phyloP scores from a whole-genome alignment of 371 early-diverging fungal genomes.

The Mucor ambiguus region DNA sequence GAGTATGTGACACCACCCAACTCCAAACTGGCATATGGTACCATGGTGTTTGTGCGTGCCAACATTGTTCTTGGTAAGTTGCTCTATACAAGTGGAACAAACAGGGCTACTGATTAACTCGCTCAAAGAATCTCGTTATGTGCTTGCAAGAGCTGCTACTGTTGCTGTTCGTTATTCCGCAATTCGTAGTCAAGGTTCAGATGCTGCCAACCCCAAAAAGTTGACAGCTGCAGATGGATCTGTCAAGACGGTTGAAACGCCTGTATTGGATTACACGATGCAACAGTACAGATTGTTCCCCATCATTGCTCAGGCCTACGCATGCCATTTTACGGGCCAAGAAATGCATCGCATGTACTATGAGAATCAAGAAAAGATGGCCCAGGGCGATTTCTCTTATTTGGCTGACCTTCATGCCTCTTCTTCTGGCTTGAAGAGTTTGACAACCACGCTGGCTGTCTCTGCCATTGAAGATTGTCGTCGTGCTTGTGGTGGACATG shows the following conservation, averaged over 20 bases:
- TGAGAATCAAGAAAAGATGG: conserved; percentile 66
- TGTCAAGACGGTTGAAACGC: conserved; percentile 60
- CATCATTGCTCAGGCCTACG: conserved; percentile 78
- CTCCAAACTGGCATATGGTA: conserved; percentile 79
- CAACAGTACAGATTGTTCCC: conserved; percentile 83
- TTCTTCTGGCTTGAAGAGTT: conserved; percentile 83
- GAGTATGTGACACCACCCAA: conserved; percentile 75
- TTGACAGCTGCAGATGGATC: conserved; percentile 27
- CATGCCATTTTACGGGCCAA: conserved; percentile 76
- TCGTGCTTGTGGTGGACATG: conserved; percentile 88
- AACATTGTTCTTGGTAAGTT: conserved; percentile 51
- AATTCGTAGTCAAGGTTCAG: conserved; percentile 81
- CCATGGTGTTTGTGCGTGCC: conserved; percentile 82
- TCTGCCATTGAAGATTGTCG: conserved; percentile 82
- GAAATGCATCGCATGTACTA: conserved; percentile 71
- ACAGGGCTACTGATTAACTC: no score
- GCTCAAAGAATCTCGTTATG: conserved; percentile 54
- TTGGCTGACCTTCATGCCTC: conserved; percentile 84
- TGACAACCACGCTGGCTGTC: conserved; percentile 73
- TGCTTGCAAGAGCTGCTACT: conserved; percentile 79
- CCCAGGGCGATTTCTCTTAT: conserved; percentile 71
- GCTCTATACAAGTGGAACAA: background rate
- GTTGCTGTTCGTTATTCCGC: conserved; percentile 82
- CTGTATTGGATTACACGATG: conserved; percentile 80
- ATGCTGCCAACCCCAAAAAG: conserved; percentile 53